Base-by-base conservation (phyloP, 129 eudicot species). In the Erigeron canadensis region DNA sequence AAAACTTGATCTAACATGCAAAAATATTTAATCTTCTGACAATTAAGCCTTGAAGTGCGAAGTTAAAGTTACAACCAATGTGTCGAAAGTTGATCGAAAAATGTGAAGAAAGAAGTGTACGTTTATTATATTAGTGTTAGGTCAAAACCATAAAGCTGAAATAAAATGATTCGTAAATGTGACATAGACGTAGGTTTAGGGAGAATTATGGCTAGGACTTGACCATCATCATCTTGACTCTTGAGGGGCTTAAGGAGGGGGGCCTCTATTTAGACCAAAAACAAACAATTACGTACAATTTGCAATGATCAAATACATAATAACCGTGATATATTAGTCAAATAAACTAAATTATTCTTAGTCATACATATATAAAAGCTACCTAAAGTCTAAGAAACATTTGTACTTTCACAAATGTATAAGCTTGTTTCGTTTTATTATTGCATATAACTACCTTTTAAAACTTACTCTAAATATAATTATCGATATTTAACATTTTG, bases 81-180 rank as follows among this genome's bases (percentile, higher is more conserved):
- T n/a, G 8, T 56, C 56, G 7, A 43, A 41, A 56, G 55, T 69
- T 10, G 72, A 43, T 69, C 16, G n/a, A 69, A 23, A 28, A 13
- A 23, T 23, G 34, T 23, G 34, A 23, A 23, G 19, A 66, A 12
- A 12, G 19, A 53, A 16, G 64, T 10, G 40, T 59, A 23, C 12
- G 65, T n/a, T n/a, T n/a, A n/a, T n/a, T n/a, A n/a, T n/a, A n/a
- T 22, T 9, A 1, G 64, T 59, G 42, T 59, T 59, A 59, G 40
- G 7, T 58, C 39, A 16, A 4, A 22, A 58, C 4, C 18, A 8
- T 23, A 28, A 5, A 0, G 19, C 21, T 22, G 16, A 10, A 57
- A 23, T 23, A 23, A 23, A 1, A 1, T 1, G 34, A 23, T 23
- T 23, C 34, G 34, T 23, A 23, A 23, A 23, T 23, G 34, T 44